A percentile compares a stretch with the other conserved stretches of the same genome.
Evolutionary conservation across 2,329 filamentous ascomycete species (phyloP).

Genomic region (Neonectria hederae): DNA sequence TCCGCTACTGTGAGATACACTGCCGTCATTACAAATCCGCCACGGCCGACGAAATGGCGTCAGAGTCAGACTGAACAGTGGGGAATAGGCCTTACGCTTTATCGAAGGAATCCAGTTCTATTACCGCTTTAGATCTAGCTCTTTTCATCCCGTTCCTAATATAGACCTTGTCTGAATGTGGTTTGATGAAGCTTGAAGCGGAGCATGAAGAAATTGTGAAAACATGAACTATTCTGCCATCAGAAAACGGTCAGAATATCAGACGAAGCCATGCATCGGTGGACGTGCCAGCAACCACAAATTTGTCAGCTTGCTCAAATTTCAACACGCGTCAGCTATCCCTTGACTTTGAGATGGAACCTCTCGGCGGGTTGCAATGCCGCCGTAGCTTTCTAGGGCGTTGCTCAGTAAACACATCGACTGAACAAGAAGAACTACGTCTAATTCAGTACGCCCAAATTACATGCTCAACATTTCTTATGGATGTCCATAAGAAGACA

Average conservation of each 20-base stretch:
- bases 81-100: not conserved
- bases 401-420: too few relatives aligned
- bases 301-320: not conserved
- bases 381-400: too few relatives aligned
- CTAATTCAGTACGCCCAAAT: too few relatives aligned
- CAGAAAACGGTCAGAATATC: not conserved
- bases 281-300: not conserved
- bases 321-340: not conserved
- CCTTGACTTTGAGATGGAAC: not conserved
- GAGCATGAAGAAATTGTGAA: not conserved
- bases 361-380: not conserved
- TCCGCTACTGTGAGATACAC: not conserved
- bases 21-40: not conserved
- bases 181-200: not conserved
- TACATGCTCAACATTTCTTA: too few relatives aligned
- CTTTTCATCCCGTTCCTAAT: not conserved
- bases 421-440: too few relatives aligned
- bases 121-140: not conserved
- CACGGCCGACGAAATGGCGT: not conserved
- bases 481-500: too few relatives aligned
- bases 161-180: not conserved
- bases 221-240: too few relatives aligned
- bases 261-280: not conserved
- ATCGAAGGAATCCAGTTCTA: not conserved
- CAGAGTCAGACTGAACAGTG: not conserved